Evolutionary conservation across 2,329 filamentous ascomycete genomes (phyloP).

Genomic region (Fusarium udum): DNA sequence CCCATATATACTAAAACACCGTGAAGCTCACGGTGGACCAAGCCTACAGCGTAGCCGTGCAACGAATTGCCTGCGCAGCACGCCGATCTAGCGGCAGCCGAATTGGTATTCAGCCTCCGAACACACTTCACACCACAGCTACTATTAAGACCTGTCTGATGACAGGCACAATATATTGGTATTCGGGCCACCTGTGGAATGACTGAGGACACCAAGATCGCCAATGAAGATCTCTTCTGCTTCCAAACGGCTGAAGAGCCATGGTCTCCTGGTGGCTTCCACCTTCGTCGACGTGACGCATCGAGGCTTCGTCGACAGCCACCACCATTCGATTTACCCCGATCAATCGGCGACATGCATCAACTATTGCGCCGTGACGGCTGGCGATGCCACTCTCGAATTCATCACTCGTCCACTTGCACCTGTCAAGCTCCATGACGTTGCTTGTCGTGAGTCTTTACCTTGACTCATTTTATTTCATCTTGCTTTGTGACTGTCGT

Average conservation of each 20-base stretch:
- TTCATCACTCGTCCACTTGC: background rate
- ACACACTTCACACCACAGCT: background rate
- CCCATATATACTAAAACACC: background rate
- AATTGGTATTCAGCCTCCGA: background rate
- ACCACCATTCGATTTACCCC: too few relatives aligned
- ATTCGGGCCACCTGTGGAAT: too few relatives aligned
- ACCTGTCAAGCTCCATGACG: too few relatives aligned
- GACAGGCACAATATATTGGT: background rate
- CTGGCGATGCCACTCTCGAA: background rate
- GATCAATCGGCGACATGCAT: too few relatives aligned
- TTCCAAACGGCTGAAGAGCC: background rate
- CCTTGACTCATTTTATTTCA: too few relatives aligned
- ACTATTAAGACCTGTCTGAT: background rate
- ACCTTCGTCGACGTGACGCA: background rate
- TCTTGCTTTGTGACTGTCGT: too few relatives aligned
- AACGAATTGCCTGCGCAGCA: background rate
- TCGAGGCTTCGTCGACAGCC: too few relatives aligned
- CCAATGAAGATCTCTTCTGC: background rate
- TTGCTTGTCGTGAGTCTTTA: too few relatives aligned
- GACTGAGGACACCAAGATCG: background rate
- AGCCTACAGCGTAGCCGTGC: background rate
- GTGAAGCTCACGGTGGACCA: background rate
- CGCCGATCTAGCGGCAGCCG: background rate
- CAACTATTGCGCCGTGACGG: too few relatives aligned
- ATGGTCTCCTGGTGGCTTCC: background rate